phyloP scores from a whole-genome alignment of 805 yeast species.

The Wickerhamiella brachini region DNA sequence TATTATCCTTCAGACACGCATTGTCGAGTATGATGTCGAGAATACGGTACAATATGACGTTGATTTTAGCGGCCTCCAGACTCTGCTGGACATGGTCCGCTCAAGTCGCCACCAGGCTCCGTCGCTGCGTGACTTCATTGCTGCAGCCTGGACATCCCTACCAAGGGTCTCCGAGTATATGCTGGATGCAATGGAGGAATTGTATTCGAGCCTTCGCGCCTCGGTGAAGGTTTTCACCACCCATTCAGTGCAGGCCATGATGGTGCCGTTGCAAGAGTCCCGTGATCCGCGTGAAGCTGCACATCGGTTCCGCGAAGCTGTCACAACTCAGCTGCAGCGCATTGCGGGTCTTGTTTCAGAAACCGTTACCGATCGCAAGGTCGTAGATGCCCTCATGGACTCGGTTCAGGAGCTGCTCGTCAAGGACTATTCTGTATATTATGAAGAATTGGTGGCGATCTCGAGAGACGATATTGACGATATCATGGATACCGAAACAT shows the following conservation, averaged over 20 bases:
- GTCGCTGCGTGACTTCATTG: slow-evolving; percentile 26
- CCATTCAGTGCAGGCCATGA: slow-evolving; percentile 36
- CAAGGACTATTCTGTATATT: slow-evolving; percentile 43
- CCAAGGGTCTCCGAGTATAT: slow-evolving; percentile 71
- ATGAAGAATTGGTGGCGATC: slow-evolving; percentile 20
- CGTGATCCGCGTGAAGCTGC: not conserved
- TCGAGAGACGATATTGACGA: slow-evolving; percentile 29
- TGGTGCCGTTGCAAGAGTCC: slow-evolving; percentile 27
- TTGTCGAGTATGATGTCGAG: slow-evolving; percentile 69
- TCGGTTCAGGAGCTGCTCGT: slow-evolving; percentile 51
- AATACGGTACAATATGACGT: slow-evolving; percentile 51
- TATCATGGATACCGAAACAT: slow-evolving; percentile 51
- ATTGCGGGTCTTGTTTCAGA: slow-evolving; percentile 36
- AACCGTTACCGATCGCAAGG: slow-evolving; percentile 44
- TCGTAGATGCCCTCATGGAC: slow-evolving; percentile 40
- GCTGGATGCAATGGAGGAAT: slow-evolving; percentile 64
- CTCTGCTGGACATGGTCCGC: slow-evolving; percentile 27
- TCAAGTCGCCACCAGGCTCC: slow-evolving; percentile 7
- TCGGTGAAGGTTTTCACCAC: slow-evolving; percentile 57
- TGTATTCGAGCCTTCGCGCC: slow-evolving; percentile 58
- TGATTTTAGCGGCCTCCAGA: slow-evolving; percentile 66
- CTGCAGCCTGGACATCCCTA: slow-evolving; percentile 50
- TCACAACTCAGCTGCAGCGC: slow-evolving; percentile 44
- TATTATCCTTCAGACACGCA: slow-evolving; percentile 52
- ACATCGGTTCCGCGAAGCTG: slow-evolving; percentile 31